Percentiles rank a stretch among this genome's conserved stretches.
phyloP scores from a whole-genome alignment of 2,329 filamentous ascomycete species.

The Trichocomaceae sp. region DNA sequence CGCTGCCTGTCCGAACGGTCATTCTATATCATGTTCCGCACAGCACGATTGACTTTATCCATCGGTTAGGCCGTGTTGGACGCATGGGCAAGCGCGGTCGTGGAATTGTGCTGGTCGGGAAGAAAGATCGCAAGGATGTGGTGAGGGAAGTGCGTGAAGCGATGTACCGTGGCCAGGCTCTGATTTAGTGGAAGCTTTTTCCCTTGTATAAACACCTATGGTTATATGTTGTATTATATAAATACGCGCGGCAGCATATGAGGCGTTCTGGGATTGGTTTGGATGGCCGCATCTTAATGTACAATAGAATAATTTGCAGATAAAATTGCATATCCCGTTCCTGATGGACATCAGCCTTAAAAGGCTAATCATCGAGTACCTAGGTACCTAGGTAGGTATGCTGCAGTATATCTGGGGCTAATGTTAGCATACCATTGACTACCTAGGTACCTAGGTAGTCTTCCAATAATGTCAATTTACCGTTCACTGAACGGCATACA shows the following conservation, averaged over 20 bases:
- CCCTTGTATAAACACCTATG: slow-evolving; percentile 1
- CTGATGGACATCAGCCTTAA: too few relatives aligned
- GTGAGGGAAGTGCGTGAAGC: slow-evolving; percentile 86
- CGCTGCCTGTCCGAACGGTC: slow-evolving; percentile 80
- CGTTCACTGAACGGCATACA: too few relatives aligned
- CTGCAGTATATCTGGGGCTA: too few relatives aligned
- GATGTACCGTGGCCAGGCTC: slow-evolving; percentile 73
- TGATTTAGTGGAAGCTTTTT: slow-evolving; percentile 49
- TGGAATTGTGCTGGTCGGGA: slow-evolving; percentile 84
- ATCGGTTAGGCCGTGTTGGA: slow-evolving; percentile 83
- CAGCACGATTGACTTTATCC: slow-evolving; percentile 96
- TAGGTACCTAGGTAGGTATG: too few relatives aligned
- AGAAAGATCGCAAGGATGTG: slow-evolving; percentile 80
- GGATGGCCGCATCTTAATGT: not conserved
- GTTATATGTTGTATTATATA: not conserved
- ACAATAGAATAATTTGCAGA: not conserved
- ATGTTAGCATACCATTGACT: too few relatives aligned
- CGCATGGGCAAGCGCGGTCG: slow-evolving; percentile 86
- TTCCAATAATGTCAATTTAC: too few relatives aligned
- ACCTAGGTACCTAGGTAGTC: too few relatives aligned
- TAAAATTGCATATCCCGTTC: not conserved
- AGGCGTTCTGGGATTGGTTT: slow-evolving; percentile 7
- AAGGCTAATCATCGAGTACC: too few relatives aligned
- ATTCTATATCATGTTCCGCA: slow-evolving; percentile 97
- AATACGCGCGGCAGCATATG: slow-evolving; percentile 1